Conservation (phyloP, 179 eudicot genomes). For the Amaranthus tricolor region DNA sequence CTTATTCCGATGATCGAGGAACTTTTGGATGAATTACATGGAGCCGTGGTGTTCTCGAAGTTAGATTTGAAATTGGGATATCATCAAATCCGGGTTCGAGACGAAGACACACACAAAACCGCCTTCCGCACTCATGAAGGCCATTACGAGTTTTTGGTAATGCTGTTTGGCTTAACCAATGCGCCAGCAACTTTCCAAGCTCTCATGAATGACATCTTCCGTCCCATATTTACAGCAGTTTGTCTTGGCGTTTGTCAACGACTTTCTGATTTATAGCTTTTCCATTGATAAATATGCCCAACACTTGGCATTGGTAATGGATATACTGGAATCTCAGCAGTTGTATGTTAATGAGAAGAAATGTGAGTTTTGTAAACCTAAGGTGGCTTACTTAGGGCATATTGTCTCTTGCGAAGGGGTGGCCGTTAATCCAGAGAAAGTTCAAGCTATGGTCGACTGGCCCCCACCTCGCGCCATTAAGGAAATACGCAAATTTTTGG, state of each 20-base stretch:
- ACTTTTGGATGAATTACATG: background rate
- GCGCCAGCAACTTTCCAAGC: too few relatives aligned
- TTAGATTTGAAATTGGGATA: background rate
- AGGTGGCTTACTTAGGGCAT: background rate
- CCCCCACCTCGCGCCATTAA: too few relatives aligned
- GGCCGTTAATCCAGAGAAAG: too few relatives aligned
- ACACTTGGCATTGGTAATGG: background rate
- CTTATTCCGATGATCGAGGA: background rate
- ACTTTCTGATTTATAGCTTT: background rate
- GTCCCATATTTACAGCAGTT: too few relatives aligned
- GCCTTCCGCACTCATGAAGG: background rate
- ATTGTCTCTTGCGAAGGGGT: too few relatives aligned
- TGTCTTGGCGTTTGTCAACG: background rate
- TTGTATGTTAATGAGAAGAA: background rate
- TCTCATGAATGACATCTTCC: too few relatives aligned
- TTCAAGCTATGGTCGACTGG: too few relatives aligned
- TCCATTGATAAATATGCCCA: background rate
- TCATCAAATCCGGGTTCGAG: background rate
- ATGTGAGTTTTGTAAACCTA: background rate
- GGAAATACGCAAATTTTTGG: too few relatives aligned
- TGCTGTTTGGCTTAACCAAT: too few relatives aligned
- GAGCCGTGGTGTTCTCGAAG: background rate
- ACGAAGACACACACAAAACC: background rate
- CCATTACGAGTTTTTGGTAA: background rate
- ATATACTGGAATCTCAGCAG: background rate